A percentile compares a stretch with the other conserved stretches of the same genome.
phyloP scores from a whole-genome alignment of 495 filamentous ascomycete species.

The Penicillium coffeae region DNA sequence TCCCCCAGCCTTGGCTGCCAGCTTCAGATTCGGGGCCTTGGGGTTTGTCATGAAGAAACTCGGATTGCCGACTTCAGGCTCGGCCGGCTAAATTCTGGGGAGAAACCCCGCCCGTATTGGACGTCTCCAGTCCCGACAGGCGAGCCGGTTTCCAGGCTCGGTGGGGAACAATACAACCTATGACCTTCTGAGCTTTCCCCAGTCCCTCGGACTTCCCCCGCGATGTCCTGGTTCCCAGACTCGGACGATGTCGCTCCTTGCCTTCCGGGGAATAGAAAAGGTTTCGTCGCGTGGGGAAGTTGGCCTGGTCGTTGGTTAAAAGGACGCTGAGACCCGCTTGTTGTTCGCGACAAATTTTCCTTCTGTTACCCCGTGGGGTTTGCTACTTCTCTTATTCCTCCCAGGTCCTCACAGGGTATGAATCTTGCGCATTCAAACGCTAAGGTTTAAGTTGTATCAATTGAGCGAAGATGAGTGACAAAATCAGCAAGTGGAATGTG shows the following conservation, averaged over 20 bases:
- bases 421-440: too few relatives aligned
- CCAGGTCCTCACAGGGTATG: too few relatives aligned
- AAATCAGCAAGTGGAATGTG: slow-evolving; percentile 53
- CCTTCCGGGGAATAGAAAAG: slow-evolving; percentile 10
- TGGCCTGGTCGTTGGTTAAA: slow-evolving; percentile 4
- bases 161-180: background rate
- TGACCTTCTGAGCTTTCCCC: too few relatives aligned
- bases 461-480: slow-evolving; percentile 43
- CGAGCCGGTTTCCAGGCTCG: background rate
- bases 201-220: too few relatives aligned
- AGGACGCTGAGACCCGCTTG: background rate
- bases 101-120: background rate
- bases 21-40: too few relatives aligned
- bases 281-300: slow-evolving; percentile 20
- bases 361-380: slow-evolving; percentile 2
- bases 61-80: slow-evolving; percentile 3
- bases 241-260: slow-evolving; percentile 5
- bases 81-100: slow-evolving; percentile 4
- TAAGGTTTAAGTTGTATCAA: too few relatives aligned
- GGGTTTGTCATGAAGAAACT: too few relatives aligned
- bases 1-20: too few relatives aligned
- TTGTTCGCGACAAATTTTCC: too few relatives aligned
- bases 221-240: slow-evolving; percentile 10
- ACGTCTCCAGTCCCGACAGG: background rate
- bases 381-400: too few relatives aligned